Evolutionary conservation across 768 basidiomycete genomes (phyloP).

Genomic region (Pluteus cervinus): DNA sequence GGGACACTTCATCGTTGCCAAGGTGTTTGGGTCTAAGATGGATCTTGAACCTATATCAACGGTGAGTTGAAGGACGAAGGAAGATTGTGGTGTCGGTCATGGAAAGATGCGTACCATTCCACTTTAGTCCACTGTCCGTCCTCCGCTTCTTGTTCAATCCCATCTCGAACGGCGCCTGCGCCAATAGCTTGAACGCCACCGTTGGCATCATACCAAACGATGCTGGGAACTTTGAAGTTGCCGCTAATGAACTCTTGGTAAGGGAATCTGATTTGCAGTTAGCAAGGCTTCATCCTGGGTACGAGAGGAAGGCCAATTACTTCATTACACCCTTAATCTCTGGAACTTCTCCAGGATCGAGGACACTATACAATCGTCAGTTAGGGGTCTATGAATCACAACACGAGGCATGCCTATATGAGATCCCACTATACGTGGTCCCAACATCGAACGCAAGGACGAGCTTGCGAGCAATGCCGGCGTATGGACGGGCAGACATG

Average conservation of each 20-base stretch:
- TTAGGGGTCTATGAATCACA: no score
- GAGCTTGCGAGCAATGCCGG: slow-evolving; percentile 26
- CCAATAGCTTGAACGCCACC: slow-evolving; percentile 32
- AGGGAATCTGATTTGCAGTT: slow-evolving; percentile 10
- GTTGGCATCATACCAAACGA: slow-evolving; percentile 33
- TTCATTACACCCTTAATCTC: slow-evolving; percentile 33
- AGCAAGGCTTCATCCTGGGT: slow-evolving; percentile 5
- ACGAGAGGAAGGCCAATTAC: slow-evolving; percentile 20
- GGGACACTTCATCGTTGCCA: no score
- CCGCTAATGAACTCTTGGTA: slow-evolving; percentile 26
- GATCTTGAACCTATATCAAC: slow-evolving; percentile 14
- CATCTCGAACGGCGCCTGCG: slow-evolving; percentile 32
- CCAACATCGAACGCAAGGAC: slow-evolving; percentile 38
- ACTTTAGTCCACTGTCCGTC: slow-evolving; percentile 35
- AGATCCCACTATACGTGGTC: slow-evolving; percentile 36
- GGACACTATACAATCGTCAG: slow-evolving; percentile 27
- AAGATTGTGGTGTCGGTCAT: no score
- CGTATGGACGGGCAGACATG: no score
- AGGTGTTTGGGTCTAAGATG: slow-evolving; percentile 14
- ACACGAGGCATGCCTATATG: slow-evolving; percentile 25
- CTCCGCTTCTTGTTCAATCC: slow-evolving; percentile 26
- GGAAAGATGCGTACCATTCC: slow-evolving; percentile 28
- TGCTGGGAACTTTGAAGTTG: slow-evolving; percentile 28
- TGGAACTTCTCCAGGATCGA: slow-evolving; percentile 26
- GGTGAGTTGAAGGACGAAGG: neutral